Evolutionary conservation across 257 asterid genomes (phyloP).

Genomic region (Ilex aquifolium): DNA sequence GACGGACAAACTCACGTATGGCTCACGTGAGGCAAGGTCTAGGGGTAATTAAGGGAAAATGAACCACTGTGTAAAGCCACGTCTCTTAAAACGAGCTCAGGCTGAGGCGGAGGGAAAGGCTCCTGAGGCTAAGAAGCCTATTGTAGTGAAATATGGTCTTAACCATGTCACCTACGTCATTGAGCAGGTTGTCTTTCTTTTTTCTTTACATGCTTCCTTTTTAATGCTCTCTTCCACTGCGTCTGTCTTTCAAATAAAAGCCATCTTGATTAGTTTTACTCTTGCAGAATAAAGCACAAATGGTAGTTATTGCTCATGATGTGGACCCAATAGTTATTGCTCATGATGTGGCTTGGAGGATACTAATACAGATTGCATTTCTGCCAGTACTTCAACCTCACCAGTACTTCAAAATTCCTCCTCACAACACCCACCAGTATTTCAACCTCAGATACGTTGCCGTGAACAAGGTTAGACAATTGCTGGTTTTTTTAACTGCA

Average conservation of each 20-base stretch:
- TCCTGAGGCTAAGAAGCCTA: conserved; percentile 34
- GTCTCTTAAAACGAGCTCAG: conserved; percentile 40
- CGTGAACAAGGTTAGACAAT: no score
- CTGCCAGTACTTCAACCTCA: conserved; percentile 35
- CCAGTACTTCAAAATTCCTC: no score
- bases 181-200: conserved; percentile 27
- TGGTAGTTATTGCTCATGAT: conserved; percentile 50
- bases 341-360: neutral
- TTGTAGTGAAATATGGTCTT: conserved; percentile 43
- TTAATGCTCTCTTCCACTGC: neutral
- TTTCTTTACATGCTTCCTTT: no score
- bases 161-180: conserved; percentile 44
- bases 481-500: no score
- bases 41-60: no score
- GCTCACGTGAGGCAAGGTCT: no score
- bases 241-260: neutral
- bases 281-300: conserved; percentile 45
- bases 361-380: neutral
- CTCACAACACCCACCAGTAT: no score
- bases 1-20: no score
- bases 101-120: conserved; percentile 45
- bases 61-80: no score
- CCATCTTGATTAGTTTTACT: neutral
- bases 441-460: no score
- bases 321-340: conserved; percentile 52